A percentile compares a stretch with the other conserved stretches of the same genome.
These are phyloP conservation scores for Cinchona pubescens DNA, from an alignment of 257 asterid genomes.

Conservation along the genomic window DNA sequence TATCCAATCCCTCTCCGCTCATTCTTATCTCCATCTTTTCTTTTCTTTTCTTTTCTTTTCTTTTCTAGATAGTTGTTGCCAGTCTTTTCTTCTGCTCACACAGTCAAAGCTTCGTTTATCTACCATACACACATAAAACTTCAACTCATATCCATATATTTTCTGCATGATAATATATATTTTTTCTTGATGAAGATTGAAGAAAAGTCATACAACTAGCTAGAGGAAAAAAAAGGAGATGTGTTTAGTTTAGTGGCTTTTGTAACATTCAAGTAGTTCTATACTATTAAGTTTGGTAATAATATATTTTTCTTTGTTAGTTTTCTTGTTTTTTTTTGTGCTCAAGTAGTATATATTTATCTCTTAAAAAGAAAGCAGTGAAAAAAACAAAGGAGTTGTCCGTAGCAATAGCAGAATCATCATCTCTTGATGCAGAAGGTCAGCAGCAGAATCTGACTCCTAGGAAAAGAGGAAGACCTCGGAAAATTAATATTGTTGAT, in stretches of 20 bases:
- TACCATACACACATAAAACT: too few relatives aligned
- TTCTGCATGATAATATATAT: slow-evolving; percentile 4
- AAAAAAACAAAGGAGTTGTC: slow-evolving; percentile 50
- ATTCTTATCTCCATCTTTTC: too few relatives aligned
- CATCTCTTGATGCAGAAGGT: slow-evolving; percentile 36
- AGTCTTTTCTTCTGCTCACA: slow-evolving; percentile 17
- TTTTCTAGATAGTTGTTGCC: too few relatives aligned
- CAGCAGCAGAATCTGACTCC: slow-evolving; percentile 29
- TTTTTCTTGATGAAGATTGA: neutral
- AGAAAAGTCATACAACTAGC: neutral
- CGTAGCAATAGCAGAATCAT: slow-evolving; percentile 53
- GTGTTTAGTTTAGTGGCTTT: slow-evolving; percentile 14
- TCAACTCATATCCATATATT: neutral
- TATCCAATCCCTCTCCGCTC: slow-evolving; percentile 25
- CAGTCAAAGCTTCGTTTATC: too few relatives aligned
- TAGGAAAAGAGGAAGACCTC: slow-evolving; percentile 72
- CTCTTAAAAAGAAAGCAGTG: slow-evolving; percentile 51
- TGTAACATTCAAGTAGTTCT: neutral
- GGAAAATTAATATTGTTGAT: slow-evolving; percentile 36
- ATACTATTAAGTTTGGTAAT: neutral
- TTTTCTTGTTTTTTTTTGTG: neutral
- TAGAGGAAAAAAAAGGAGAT: slow-evolving; percentile 9
- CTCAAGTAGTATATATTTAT: slow-evolving; percentile 7
- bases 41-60: too few relatives aligned
- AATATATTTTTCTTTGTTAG: neutral